These are phyloP conservation scores for Kodamaea kaohsiungensis DNA, from an alignment of 805 yeast species.

Conservation along the genomic window DNA sequence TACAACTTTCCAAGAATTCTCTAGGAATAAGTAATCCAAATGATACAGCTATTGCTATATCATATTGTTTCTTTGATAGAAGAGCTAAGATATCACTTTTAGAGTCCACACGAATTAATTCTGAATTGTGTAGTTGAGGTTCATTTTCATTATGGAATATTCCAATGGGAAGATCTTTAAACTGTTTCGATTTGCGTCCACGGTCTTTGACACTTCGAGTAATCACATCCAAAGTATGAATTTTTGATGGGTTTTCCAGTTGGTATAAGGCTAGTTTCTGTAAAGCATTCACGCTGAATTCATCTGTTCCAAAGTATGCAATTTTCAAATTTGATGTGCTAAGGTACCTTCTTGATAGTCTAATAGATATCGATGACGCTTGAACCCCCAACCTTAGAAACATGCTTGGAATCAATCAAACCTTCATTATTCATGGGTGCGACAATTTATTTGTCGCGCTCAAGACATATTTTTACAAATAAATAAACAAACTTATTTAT, in stretches of 20 bases:
- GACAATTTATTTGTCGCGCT: background rate
- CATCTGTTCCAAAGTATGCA: constrained; percentile 80
- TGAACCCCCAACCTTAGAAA: background rate
- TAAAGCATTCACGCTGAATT: constrained; percentile 61
- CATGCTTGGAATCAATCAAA: background rate
- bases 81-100: constrained; percentile 36
- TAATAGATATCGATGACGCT: background rate
- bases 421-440: background rate
- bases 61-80: constrained; percentile 34
- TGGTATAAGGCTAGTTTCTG: constrained; percentile 31
- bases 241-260: constrained; percentile 18
- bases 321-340: constrained; percentile 24
- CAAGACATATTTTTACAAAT: background rate
- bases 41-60: constrained; percentile 87
- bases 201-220: constrained; percentile 62
- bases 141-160: constrained; percentile 23
- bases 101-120: constrained; percentile 54
- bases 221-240: constrained; percentile 54
- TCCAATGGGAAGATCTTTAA: constrained; percentile 54
- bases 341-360: background rate
- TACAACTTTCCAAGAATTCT: constrained; percentile 46
- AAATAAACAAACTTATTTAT: background rate
- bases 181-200: constrained; percentile 54
- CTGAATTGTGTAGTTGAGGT: constrained; percentile 23
- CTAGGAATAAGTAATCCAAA: constrained; percentile 82